These are phyloP conservation scores for Trichoderma aggressivum DNA, from an alignment of 2,329 filamentous ascomycete genomes.

Conservation along the genomic window DNA sequence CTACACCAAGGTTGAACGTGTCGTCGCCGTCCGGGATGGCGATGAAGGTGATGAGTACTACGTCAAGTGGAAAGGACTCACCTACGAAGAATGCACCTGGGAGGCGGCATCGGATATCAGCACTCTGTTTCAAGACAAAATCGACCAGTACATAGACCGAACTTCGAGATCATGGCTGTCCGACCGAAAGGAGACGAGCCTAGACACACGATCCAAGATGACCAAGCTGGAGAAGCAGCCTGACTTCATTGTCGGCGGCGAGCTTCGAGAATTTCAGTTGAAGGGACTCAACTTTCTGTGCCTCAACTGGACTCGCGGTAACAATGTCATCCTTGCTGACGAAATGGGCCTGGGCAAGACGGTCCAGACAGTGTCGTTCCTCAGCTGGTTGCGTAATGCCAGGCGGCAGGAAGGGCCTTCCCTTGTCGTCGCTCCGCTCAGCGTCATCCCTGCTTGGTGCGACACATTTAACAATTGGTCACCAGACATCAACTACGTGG, in stretches of 20 bases:
- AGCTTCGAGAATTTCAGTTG: conserved; percentile 89
- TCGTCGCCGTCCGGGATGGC: conserved; percentile 78
- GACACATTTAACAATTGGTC: conserved; percentile 97
- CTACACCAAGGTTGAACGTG: conserved; percentile 86
- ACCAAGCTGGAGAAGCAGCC: conserved; percentile 76
- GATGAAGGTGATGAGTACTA: conserved; percentile 84
- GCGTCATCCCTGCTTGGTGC: conserved; percentile 96
- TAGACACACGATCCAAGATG: conserved; percentile 70
- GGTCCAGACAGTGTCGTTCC: conserved; percentile 93
- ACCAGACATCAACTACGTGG: conserved; percentile 93
- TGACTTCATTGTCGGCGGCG: conserved; percentile 76
- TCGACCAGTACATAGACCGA: conserved; percentile 87
- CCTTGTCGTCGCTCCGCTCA: conserved; percentile 93
- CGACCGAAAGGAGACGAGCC: conserved; percentile 71
- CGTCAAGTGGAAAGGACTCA: conserved; percentile 94
- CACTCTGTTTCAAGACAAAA: conserved; percentile 77
- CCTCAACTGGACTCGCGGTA: conserved; percentile 90
- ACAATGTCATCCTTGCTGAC: conserved; percentile 95
- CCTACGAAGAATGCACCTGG: conserved; percentile 95
- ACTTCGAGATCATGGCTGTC: conserved; percentile 77
- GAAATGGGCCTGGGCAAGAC: conserved; percentile 99
- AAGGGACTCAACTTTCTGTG: conserved; percentile 92
- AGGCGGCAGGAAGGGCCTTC: conserved; percentile 90
- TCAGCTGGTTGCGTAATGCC: conserved; percentile 93
- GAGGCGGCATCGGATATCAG: conserved; percentile 74